Evolutionary conservation across 805 yeast genomes (phyloP).

Genomic region (Metschnikowia hibisci): DNA sequence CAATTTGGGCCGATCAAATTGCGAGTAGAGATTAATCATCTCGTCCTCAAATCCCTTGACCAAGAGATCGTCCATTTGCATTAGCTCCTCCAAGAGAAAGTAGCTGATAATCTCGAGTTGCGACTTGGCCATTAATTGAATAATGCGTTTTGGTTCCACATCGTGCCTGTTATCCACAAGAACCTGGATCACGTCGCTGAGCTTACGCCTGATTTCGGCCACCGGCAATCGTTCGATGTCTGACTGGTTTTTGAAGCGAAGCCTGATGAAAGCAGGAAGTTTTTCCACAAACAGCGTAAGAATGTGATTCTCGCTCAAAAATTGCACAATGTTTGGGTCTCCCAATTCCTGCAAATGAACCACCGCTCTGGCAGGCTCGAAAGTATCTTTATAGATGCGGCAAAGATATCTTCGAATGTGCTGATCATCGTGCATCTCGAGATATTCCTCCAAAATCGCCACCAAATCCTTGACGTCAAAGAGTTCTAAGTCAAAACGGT

Average conservation of each 20-base stretch:
- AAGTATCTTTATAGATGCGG: conserved; percentile 51
- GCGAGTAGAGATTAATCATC: conserved; percentile 60
- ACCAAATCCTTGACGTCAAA: conserved; percentile 47
- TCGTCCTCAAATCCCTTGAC: conserved; percentile 61
- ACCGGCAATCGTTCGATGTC: conserved; percentile 42
- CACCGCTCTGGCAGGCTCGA: conserved; percentile 61
- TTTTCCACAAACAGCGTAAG: conserved; percentile 45
- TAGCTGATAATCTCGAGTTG: conserved; percentile 52
- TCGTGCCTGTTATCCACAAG: conserved; percentile 66
- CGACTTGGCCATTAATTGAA: conserved; percentile 42
- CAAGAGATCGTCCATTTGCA: conserved; percentile 50
- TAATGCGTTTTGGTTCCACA: conserved; percentile 49
- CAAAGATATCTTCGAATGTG: conserved; percentile 44
- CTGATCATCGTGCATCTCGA: conserved; percentile 25
- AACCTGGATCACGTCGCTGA: conserved; percentile 47
- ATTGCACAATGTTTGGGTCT: conserved; percentile 52
- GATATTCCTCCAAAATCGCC: conserved; percentile 42
- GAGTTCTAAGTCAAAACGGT: conserved; percentile 54
- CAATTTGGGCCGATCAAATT: conserved; percentile 52
- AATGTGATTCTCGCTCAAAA: conserved; percentile 62
- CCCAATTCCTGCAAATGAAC: conserved; percentile 54
- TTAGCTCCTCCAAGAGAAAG: conserved; percentile 61
- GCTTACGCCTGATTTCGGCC: conserved; percentile 32
- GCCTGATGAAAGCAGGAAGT: conserved; percentile 49
- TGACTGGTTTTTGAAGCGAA: conserved; percentile 33